These are phyloP conservation scores for Yamadazyma diospyri DNA, from an alignment of 1,139 yeast species.

Conservation along the genomic window DNA sequence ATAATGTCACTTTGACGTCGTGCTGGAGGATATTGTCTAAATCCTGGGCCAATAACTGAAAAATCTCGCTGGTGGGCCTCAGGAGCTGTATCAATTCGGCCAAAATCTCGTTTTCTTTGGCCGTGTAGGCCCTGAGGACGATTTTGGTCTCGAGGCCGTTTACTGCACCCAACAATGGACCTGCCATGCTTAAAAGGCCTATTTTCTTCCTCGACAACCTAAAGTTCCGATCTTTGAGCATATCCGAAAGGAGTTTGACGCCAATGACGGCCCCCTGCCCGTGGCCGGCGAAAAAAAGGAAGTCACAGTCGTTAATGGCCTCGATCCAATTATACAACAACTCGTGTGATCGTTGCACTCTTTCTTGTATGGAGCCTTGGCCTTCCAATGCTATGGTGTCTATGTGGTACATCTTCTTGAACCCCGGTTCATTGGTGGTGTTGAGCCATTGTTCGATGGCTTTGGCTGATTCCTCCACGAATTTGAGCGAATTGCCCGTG, in stretches of 20 bases:
- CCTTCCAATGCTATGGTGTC: conserved; percentile 53
- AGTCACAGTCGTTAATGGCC: conserved; percentile 35
- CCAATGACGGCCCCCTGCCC: conserved; percentile 47
- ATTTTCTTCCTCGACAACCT: conserved; percentile 21
- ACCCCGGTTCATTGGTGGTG: conserved; percentile 20
- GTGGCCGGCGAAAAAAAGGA: conserved; percentile 42
- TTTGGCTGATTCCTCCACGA: conserved; percentile 32
- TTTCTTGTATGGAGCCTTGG: conserved; percentile 42
- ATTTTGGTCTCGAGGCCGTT: conserved; percentile 43
- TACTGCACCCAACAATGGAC: conserved; percentile 43
- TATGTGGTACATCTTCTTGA: conserved; percentile 24
- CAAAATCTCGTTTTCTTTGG: conserved; percentile 45
- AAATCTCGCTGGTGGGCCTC: conserved; percentile 31
- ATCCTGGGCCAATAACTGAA: conserved; percentile 28
- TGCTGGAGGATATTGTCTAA: conserved; percentile 25
- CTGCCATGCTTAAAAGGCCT: conserved; percentile 46
- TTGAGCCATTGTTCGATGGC: conserved; percentile 40
- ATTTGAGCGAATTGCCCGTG: conserved; percentile 40
- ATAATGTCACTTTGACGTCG: conserved; percentile 49
- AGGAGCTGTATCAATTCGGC: conserved; percentile 47
- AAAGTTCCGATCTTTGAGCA: conserved; percentile 16
- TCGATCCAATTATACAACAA: conserved; percentile 45
- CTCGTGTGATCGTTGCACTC: conserved; percentile 32
- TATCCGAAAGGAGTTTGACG: conserved; percentile 35
- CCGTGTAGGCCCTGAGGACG: conserved; percentile 44